A percentile compares a stretch with the other conserved stretches of the same genome.
Evolutionary conservation across 805 yeast genomes (phyloP).

Genomic region (Yueomyces sp.): DNA sequence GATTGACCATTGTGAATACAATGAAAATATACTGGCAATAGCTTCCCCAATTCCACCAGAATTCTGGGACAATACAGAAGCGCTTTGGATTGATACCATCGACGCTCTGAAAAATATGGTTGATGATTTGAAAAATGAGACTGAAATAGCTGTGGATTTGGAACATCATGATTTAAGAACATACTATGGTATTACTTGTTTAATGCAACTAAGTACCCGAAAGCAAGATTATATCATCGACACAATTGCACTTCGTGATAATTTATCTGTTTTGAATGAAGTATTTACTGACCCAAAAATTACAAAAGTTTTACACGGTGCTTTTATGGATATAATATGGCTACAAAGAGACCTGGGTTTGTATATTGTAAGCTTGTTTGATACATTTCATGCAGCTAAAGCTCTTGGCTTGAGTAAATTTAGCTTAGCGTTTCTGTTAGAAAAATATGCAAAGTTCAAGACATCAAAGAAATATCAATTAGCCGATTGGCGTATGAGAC

Average conservation of each 20-base stretch:
- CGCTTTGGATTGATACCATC: conserved; percentile 59
- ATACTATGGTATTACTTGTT: conserved; percentile 78
- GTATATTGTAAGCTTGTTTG: conserved; percentile 80
- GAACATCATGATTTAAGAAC: conserved; percentile 93
- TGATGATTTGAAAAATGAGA: conserved; percentile 32
- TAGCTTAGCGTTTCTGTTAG: conserved; percentile 74
- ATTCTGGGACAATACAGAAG: conserved; percentile 53
- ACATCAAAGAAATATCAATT: conserved; percentile 91
- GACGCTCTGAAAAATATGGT: conserved; percentile 43
- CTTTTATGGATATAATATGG: conserved; percentile 95
- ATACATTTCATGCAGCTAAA: conserved; percentile 82
- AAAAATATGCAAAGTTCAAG: conserved; percentile 64
- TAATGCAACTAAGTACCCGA: conserved; percentile 83
- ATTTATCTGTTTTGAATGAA: conserved; percentile 49
- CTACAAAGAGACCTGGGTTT: conserved; percentile 89
- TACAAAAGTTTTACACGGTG: conserved; percentile 89
- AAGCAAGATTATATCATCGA: conserved; percentile 81
- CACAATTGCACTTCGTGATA: conserved; percentile 65
- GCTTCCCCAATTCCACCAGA: conserved; percentile 37
- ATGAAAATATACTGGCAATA: conserved; percentile 36
- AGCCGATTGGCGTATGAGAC: conserved; percentile 94
- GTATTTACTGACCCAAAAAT: conserved; percentile 73
- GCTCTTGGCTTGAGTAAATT: conserved; percentile 68
- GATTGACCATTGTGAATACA: conserved; percentile 58
- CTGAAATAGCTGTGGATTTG: conserved; percentile 80